phyloP scores from a whole-genome alignment of 768 basidiomycete genomes.

The Pleurotus tuoliensis region DNA sequence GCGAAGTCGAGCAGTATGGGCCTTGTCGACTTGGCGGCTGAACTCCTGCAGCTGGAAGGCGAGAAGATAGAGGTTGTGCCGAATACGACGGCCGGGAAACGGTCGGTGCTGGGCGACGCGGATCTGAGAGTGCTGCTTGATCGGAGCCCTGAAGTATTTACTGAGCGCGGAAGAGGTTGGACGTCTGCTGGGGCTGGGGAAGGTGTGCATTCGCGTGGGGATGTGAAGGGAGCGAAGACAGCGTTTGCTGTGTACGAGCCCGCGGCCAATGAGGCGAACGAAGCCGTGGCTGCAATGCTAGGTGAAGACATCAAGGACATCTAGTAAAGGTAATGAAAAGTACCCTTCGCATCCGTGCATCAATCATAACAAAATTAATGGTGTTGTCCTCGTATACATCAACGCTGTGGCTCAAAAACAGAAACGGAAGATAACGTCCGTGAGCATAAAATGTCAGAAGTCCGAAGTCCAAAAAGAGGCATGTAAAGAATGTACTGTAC shows the following conservation, averaged over 20 bases:
- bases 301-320: slow-evolving; percentile 34
- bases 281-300: slow-evolving; percentile 67
- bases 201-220: slow-evolving; percentile 15
- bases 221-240: slow-evolving; percentile 34
- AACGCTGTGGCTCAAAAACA: no score
- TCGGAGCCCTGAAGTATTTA: slow-evolving; percentile 69
- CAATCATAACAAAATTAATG: no score
- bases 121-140: slow-evolving; percentile 83
- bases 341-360: no score
- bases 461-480: no score
- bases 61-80: slow-evolving; percentile 89
- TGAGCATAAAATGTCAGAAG: no score
- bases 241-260: slow-evolving; percentile 80
- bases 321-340: no score
- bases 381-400: no score
- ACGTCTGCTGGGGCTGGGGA: slow-evolving; percentile 36
- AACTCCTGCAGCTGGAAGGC: slow-evolving; percentile 74
- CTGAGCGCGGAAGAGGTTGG: slow-evolving; percentile 71
- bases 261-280: slow-evolving; percentile 57
- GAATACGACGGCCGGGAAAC: slow-evolving; percentile 63
- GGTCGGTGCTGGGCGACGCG: slow-evolving; percentile 72
- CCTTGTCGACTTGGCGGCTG: slow-evolving; percentile 70
- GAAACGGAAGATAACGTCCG: no score
- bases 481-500: no score
- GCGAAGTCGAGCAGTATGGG: slow-evolving; percentile 57